phyloP scores from a whole-genome alignment of 2,329 filamentous ascomycete species.

The Alternaria conjuncta region DNA sequence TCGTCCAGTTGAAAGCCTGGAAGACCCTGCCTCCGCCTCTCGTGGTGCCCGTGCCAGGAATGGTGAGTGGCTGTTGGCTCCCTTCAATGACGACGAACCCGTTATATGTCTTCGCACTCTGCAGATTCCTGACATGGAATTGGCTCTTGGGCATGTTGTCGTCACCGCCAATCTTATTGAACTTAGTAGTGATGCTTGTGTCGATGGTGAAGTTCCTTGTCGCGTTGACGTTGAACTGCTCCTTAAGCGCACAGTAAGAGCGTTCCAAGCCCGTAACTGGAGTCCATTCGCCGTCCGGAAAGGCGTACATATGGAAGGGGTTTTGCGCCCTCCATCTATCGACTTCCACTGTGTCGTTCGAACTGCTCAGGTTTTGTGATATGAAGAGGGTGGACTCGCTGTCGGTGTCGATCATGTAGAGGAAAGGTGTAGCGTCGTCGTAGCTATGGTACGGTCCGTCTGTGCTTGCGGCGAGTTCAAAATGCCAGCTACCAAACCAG shows the following conservation, averaged over 20 bases:
- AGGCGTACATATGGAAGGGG: slow-evolving; percentile 78
- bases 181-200: slow-evolving; percentile 72
- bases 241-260: slow-evolving; percentile 82
- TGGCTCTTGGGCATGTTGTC: slow-evolving; percentile 73
- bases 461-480: slow-evolving; percentile 82
- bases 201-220: slow-evolving; percentile 62
- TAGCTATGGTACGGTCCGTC: slow-evolving; percentile 77
- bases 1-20: slow-evolving; percentile 73
- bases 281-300: slow-evolving; percentile 64
- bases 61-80: slow-evolving; percentile 60
- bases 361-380: slow-evolving; percentile 72
- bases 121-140: slow-evolving; percentile 81
- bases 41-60: slow-evolving; percentile 50
- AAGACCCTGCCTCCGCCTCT: slow-evolving; percentile 81
- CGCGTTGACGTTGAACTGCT: slow-evolving; percentile 68
- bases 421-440: slow-evolving; percentile 61
- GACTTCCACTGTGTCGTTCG: slow-evolving; percentile 56
- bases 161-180: slow-evolving; percentile 67
- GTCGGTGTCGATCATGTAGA: slow-evolving; percentile 87
- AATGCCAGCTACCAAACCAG: slow-evolving; percentile 73
- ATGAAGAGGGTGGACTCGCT: slow-evolving; percentile 77
- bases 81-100: slow-evolving; percentile 73
- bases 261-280: slow-evolving; percentile 71
- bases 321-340: slow-evolving; percentile 62
- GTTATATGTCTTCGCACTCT: slow-evolving; percentile 72